Conservation (phyloP, 257 asterid genomes). For the Solanum sparsipilum region DNA sequence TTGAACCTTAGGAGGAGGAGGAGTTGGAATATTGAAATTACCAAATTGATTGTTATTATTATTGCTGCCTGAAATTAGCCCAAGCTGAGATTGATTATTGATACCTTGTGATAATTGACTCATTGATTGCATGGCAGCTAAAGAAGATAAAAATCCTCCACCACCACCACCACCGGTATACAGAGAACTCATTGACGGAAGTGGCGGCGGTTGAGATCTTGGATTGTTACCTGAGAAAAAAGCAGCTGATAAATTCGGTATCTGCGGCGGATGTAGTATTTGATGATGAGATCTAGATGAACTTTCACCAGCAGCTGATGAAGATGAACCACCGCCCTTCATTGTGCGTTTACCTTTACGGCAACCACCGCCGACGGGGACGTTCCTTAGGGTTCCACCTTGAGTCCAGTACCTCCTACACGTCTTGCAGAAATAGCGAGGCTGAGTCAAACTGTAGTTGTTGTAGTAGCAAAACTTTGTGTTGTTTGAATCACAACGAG, state of each 20-base stretch:
- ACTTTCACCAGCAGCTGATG: slow-evolving; percentile 7
- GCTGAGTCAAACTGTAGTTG: slow-evolving; percentile 24
- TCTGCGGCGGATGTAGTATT: not conserved
- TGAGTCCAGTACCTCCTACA: slow-evolving; percentile 34
- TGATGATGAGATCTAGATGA: slow-evolving; percentile 3
- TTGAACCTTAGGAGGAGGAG: not conserved
- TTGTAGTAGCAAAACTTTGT: slow-evolving; percentile 28
- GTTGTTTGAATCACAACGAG: slow-evolving; percentile 22
- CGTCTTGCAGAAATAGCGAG: slow-evolving; percentile 23
- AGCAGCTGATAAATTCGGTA: not conserved
- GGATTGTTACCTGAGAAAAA: not conserved
- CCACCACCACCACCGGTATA: slow-evolving; percentile 3
- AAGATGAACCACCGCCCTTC: not conserved
- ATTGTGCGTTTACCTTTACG: slow-evolving; percentile 13
- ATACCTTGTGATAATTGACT: slow-evolving; percentile 4
- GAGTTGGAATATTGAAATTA: not conserved
- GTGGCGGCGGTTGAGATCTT: not conserved
- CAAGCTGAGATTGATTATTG: not conserved
- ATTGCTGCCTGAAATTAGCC: not conserved
- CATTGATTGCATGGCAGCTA: slow-evolving; percentile 9
- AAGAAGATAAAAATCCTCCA: slow-evolving; percentile 6
- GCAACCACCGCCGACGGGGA: slow-evolving; percentile 27
- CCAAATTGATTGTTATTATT: not conserved
- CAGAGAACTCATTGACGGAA: not conserved
- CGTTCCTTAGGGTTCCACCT: slow-evolving; percentile 29